Evolutionary conservation across 106 monocot species (phyloP).

Genomic region (Dendrobium huoshanense): DNA sequence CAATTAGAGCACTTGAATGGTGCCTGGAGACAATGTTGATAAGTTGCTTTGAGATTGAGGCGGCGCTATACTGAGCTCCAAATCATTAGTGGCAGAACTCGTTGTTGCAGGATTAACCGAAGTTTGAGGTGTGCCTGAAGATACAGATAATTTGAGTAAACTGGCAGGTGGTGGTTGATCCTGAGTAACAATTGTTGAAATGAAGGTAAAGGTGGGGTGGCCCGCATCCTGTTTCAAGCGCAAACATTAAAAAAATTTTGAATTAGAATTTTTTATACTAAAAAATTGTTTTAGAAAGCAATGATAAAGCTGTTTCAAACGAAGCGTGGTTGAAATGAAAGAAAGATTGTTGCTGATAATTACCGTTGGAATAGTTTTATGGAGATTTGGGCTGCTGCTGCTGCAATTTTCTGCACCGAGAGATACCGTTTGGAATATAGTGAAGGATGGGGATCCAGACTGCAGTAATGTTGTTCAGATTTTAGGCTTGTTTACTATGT

Average conservation of each 20-base stretch:
- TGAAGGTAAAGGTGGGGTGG: neutral
- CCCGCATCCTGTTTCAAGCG: neutral
- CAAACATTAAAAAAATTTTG: neutral
- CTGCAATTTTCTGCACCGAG: neutral
- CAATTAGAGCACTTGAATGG: slow-evolving; percentile 18
- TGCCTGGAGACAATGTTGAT: neutral
- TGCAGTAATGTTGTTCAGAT: slow-evolving; percentile 1
- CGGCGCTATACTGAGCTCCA: slow-evolving; percentile 29
- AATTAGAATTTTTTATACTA: too few relatives aligned
- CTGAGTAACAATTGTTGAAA: neutral
- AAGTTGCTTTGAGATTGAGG: slow-evolving; percentile 10
- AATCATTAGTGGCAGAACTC: neutral
- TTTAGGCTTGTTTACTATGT: neutral
- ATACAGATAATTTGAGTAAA: slow-evolving; percentile 11
- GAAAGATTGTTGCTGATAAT: neutral
- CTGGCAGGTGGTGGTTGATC: neutral
- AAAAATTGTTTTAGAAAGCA: too few relatives aligned
- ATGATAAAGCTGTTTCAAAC: too few relatives aligned
- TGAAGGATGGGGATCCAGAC: neutral
- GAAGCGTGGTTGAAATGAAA: too few relatives aligned
- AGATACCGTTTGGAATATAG: neutral
- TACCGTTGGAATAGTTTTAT: neutral
- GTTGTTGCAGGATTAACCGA: neutral
- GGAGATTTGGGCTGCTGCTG: neutral
- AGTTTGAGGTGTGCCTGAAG: neutral